phyloP scores from a whole-genome alignment of 345 rosid species.

The Populus simonii region DNA sequence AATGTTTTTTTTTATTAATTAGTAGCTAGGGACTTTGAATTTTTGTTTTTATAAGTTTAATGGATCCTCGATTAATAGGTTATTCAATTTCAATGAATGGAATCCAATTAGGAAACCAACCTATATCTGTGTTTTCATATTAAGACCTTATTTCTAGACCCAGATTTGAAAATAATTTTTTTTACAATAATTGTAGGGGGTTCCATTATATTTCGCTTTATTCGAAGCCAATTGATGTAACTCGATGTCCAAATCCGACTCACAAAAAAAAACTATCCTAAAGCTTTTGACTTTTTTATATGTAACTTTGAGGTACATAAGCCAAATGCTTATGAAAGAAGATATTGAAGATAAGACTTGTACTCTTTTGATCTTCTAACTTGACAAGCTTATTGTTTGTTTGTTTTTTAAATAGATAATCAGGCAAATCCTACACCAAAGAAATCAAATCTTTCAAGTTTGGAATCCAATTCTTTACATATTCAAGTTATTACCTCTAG shows the following conservation, averaged over 20 bases:
- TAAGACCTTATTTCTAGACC: conserved; percentile 39
- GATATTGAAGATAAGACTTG: conserved; percentile 55
- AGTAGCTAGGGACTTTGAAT: neutral
- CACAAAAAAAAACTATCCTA: conserved; percentile 52
- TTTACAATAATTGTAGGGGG: conserved; percentile 35
- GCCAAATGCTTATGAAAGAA: conserved; percentile 82
- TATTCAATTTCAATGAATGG: conserved; percentile 37
- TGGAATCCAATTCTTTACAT: no score
- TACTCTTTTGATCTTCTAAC: conserved; percentile 52
- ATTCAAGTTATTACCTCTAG: no score
- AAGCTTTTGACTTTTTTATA: conserved; percentile 62
- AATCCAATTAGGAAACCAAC: conserved; percentile 38
- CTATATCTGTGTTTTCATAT: conserved; percentile 34
- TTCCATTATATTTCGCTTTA: conserved; percentile 27
- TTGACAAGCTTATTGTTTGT: no score
- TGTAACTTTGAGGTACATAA: conserved; percentile 58
- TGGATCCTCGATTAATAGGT: conserved; percentile 52
- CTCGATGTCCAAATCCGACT: conserved; percentile 7
- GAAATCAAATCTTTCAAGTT: no score
- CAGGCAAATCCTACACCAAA: no score
- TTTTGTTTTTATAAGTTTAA: conserved; percentile 1
- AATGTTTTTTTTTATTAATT: neutral
- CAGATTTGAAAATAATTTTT: conserved; percentile 21
- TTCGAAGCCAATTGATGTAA: conserved; percentile 14
- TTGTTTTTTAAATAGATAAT: no score